Percentiles rank a stretch among this genome's conserved stretches.
Evolutionary conservation across 176 grass and related monocot genomes (phyloP).

Genomic region (Musa troglodytarum): DNA sequence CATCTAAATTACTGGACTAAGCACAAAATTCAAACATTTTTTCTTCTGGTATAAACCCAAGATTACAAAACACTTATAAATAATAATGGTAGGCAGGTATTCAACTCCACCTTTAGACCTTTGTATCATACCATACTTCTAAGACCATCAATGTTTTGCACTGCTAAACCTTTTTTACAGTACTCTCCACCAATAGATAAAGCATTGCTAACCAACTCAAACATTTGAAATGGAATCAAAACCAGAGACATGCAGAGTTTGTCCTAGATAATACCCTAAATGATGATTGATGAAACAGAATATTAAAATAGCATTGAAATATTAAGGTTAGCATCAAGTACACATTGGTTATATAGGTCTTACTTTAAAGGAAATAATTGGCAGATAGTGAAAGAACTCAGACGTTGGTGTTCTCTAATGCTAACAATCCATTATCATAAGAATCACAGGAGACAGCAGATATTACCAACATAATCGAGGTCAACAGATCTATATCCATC

Average conservation of each 20-base stretch:
- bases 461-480: too few relatives aligned
- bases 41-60: too few relatives aligned
- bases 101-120: background rate
- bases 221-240: background rate
- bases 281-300: background rate
- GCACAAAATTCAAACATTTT: too few relatives aligned
- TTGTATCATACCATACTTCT: background rate
- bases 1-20: background rate
- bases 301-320: background rate
- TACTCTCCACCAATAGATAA: background rate
- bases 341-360: too few relatives aligned
- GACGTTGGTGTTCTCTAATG: too few relatives aligned
- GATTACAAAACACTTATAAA: background rate
- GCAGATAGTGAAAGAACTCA: too few relatives aligned
- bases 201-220: background rate
- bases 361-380: too few relatives aligned
- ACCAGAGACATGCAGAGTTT: background rate
- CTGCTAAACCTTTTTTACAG: background rate
- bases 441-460: too few relatives aligned
- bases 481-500: too few relatives aligned
- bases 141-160: background rate
- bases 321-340: too few relatives aligned
- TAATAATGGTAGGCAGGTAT: background rate
- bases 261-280: background rate
- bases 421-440: too few relatives aligned